Conservation (phyloP, 1,139 yeast species). For the Magnusiomyces ingens region DNA sequence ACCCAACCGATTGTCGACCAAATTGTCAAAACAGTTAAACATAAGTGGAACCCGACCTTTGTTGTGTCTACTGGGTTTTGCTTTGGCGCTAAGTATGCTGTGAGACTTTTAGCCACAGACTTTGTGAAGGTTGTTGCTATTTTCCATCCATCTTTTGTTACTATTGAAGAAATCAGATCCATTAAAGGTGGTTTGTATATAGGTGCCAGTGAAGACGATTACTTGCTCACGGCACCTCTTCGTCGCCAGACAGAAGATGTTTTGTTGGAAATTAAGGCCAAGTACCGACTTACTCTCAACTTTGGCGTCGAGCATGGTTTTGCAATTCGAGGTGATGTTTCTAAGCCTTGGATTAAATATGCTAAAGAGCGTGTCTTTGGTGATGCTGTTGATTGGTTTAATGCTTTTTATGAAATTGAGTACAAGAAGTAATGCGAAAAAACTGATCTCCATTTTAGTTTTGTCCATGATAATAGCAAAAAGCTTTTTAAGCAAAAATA, state of each 20-base stretch:
- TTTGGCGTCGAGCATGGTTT: conserved; percentile 66
- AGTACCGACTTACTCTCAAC: conserved; percentile 55
- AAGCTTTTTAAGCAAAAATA: no score
- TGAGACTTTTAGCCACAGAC: conserved; percentile 49
- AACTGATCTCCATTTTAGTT: not conserved
- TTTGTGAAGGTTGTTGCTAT: conserved; percentile 53
- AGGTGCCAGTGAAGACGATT: conserved; percentile 67
- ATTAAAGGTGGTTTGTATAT: conserved; percentile 57
- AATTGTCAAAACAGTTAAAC: conserved; percentile 38
- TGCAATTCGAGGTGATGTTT: conserved; percentile 66
- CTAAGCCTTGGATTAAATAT: conserved; percentile 47
- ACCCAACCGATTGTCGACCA: conserved; percentile 40
- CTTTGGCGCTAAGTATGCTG: conserved; percentile 68
- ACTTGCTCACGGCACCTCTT: conserved; percentile 52
- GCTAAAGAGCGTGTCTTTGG: conserved; percentile 63
- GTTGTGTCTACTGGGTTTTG: conserved; percentile 71
- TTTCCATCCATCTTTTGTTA: conserved; percentile 75
- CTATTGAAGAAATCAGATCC: conserved; percentile 54
- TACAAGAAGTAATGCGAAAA: not conserved
- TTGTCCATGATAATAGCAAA: no score
- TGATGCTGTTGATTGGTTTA: conserved; percentile 56
- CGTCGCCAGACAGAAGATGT: conserved; percentile 55
- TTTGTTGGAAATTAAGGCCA: conserved; percentile 38
- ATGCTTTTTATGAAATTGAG: conserved; percentile 13
- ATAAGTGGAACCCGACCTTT: conserved; percentile 44